Evolutionary conservation across 2,329 filamentous ascomycete species (phyloP), one percentile per base, ranked within the genome.

Genomic region (Fusarium siculi): DNA sequence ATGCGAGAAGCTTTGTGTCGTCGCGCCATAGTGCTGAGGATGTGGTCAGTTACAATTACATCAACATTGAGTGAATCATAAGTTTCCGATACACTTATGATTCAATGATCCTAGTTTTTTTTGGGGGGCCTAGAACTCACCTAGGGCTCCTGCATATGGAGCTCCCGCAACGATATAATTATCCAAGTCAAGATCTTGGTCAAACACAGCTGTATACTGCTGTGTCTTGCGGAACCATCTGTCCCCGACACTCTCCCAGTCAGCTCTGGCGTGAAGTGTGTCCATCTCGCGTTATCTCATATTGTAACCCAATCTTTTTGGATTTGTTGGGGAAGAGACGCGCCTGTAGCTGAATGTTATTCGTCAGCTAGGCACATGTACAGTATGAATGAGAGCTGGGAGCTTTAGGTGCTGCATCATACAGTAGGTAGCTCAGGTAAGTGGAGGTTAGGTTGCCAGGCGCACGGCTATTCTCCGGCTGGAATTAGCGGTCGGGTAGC

Each of bases 181-280:
- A 86, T 98, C 95, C 76, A 99, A 89, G 84, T 99, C 95, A 71
- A 98, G 87, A 80, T 97, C 95, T 80, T 93, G 90, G 83, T 97
- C 95, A 82, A 98, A 99, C 74, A 98, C 90, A 74, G 92, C 93
- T 69, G 95, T 95, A 86, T 98, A 99, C 69, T 97, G 90, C 83
- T 96, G 93, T 64, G 93, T 92, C 86, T 97, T 98, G 82, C 96
- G 93, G 85, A 98, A 99, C 87, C 97, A 98, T 79, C 91, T 92
- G 83, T 97, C 93, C 80, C 94, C 96, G 75, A 98, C 91, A 83
- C 90, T 93, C 86, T 97, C 95, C 96, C 96, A 99, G 82, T 96
- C 94, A 78, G 94, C 93, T 77, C 94, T 94, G 79, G 95, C 88
- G 82, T 89, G 87, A 79, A 87, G 84, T 73, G 84, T 83, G 77